Conservation (phyloP, 2,329 filamentous ascomycete genomes). For the Curvularia hawaiiensis region DNA sequence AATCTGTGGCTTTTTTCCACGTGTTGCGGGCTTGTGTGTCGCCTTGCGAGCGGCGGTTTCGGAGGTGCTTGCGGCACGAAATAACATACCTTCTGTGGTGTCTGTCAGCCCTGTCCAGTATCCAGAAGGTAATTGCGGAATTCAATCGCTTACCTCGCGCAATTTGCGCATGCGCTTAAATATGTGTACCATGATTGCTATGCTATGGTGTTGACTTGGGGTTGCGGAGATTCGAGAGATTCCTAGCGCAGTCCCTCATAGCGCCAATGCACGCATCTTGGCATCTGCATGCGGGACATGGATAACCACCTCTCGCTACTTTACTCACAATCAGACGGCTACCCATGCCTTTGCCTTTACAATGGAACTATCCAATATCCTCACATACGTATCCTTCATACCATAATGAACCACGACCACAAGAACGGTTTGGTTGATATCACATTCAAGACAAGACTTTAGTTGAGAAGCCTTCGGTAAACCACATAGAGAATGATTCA, state of each 20-base stretch:
- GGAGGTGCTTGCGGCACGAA: slow-evolving; percentile 22
- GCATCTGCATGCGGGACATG: slow-evolving; percentile 8
- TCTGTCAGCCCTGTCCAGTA: slow-evolving; percentile 28
- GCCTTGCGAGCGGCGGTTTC: slow-evolving; percentile 14
- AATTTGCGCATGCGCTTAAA: slow-evolving; percentile 75
- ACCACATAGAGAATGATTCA: background rate
- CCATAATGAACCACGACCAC: background rate
- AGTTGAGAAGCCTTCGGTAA: background rate
- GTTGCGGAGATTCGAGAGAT: slow-evolving; percentile 34
- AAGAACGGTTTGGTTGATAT: background rate
- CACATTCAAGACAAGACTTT: background rate
- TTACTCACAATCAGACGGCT: background rate
- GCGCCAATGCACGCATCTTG: slow-evolving; percentile 17
- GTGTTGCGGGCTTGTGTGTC: background rate
- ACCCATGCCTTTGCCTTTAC: background rate
- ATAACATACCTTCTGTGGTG: slow-evolving; percentile 39
- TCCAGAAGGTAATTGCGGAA: background rate
- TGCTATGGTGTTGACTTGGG: slow-evolving; percentile 19
- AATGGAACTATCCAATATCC: no score
- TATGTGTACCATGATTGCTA: slow-evolving; percentile 59
- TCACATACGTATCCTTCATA: background rate
- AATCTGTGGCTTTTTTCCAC: background rate
- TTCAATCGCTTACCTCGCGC: slow-evolving; percentile 64
- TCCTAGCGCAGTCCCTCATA: slow-evolving; percentile 23
- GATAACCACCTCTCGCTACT: background rate